Evolutionary conservation across 371 early-diverging fungal species (phyloP).

Genomic region (Saksenaea vasiformis): DNA sequence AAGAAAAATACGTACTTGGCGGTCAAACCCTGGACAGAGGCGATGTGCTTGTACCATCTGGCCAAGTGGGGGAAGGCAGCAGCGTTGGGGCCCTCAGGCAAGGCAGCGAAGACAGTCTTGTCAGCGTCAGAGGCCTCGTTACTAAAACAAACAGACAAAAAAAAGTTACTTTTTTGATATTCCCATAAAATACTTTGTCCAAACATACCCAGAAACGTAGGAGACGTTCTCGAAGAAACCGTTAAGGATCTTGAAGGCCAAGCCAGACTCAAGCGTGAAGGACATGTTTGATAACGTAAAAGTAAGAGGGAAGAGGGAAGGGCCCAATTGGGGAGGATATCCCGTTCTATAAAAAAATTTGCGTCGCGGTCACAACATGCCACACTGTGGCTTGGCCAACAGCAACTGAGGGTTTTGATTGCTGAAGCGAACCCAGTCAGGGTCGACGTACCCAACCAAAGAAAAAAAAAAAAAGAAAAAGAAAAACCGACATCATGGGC

Average conservation of each 20-base stretch:
- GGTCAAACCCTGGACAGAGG: conserved; percentile 62
- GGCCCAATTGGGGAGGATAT: background rate
- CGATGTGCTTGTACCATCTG: conserved; percentile 96
- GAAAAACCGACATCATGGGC: conserved; percentile 43
- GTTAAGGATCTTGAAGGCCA: conserved; percentile 68
- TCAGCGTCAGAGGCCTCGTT: conserved; percentile 83
- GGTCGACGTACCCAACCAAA: no score
- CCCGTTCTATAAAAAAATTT: conserved; percentile 3
- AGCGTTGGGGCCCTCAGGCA: conserved; percentile 79
- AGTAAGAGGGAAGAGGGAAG: conserved; percentile 16
- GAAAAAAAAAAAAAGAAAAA: no score
- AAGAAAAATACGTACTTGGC: conserved; percentile 55
- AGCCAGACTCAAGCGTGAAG: conserved; percentile 64
- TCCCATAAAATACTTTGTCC: background rate
- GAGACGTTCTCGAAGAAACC: conserved; percentile 80
- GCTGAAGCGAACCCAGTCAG: no score
- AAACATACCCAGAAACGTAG: conserved; percentile 74
- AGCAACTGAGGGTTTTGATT: background rate
- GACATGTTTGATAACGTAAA: conserved; percentile 43
- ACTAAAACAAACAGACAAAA: conserved; percentile 37
- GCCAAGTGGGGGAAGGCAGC: conserved; percentile 84
- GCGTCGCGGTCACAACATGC: background rate
- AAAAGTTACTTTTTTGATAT: background rate
- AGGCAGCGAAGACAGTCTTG: conserved; percentile 80
- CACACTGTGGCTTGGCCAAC: background rate